phyloP scores from a whole-genome alignment of 2,329 filamentous ascomycete species.

The Dothideomycetidae sp. region DNA sequence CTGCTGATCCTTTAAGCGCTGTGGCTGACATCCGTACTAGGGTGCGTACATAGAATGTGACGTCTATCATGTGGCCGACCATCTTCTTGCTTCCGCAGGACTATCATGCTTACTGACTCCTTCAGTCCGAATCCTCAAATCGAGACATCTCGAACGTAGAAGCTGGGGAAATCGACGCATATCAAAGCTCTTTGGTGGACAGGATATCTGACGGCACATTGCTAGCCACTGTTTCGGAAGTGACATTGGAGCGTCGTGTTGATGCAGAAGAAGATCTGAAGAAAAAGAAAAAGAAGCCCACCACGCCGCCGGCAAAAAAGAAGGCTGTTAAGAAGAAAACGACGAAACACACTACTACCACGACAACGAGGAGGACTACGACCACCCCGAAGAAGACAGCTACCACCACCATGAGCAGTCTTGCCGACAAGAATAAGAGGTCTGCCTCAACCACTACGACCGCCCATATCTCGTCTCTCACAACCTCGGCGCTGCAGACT shows the following conservation, averaged over 20 bases:
- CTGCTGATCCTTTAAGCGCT: background rate
- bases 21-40: background rate
- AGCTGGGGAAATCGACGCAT: no score
- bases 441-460: conserved; percentile 8
- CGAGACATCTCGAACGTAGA: background rate
- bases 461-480: conserved; percentile 5
- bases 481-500: conserved; percentile 8
- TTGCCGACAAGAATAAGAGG: background rate
- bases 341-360: conserved; percentile 20
- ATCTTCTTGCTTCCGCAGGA: background rate
- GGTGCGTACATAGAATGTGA: background rate
- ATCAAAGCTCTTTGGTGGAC: no score
- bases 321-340: conserved; percentile 23
- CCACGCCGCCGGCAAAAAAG: conserved; percentile 21
- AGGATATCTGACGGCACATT: background rate
- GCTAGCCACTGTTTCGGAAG: conserved; percentile 9
- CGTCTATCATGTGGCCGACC: background rate
- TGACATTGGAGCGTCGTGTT: conserved; percentile 12
- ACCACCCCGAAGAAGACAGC: conserved; percentile 6
- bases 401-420: conserved; percentile 4
- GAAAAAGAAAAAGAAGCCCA: conserved; percentile 26
- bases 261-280: conserved; percentile 20
- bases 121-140: no score
- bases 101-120: background rate
- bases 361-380: conserved; percentile 12